These are phyloP conservation scores for Penicillium sp. DNA, from an alignment of 2,329 filamentous ascomycete genomes.

Conservation along the genomic window DNA sequence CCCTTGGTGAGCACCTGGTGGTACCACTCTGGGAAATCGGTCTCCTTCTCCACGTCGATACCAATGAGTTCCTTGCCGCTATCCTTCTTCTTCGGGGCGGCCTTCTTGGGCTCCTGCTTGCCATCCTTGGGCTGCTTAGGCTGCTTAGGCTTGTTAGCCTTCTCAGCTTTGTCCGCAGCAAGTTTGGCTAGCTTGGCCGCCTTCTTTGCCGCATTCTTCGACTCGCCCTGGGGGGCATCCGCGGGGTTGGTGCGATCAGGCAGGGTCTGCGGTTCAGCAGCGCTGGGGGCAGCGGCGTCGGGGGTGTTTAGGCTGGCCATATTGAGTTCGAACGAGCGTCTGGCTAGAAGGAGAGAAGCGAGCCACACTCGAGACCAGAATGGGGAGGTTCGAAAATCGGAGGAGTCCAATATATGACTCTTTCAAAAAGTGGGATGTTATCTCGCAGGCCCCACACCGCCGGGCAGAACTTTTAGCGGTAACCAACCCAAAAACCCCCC, in stretches of 20 bases:
- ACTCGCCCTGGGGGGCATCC: slow-evolving; percentile 35
- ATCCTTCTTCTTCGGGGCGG: slow-evolving; percentile 56
- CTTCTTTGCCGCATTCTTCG: slow-evolving; percentile 53
- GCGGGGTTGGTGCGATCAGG: slow-evolving; percentile 48
- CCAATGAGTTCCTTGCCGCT: slow-evolving; percentile 74
- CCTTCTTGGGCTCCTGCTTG: slow-evolving; percentile 51
- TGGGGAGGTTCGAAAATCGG: slow-evolving; percentile 12
- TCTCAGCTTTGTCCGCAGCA: slow-evolving; percentile 46
- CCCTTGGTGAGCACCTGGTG: slow-evolving; percentile 96
- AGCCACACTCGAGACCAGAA: slow-evolving; percentile 21
- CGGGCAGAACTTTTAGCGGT: slow-evolving; percentile 49
- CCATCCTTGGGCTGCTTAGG: slow-evolving; percentile 26
- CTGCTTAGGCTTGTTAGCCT: slow-evolving; percentile 36
- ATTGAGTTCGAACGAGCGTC: slow-evolving; percentile 22
- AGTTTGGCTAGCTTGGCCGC: slow-evolving; percentile 53
- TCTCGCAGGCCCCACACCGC: slow-evolving; percentile 39
- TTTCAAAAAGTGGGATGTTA: slow-evolving; percentile 46
- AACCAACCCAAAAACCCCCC: slow-evolving; percentile 28
- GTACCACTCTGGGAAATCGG: slow-evolving; percentile 94
- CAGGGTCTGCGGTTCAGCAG: slow-evolving; percentile 37
- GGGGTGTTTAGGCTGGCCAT: slow-evolving; percentile 40
- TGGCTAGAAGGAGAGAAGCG: slow-evolving; percentile 22
- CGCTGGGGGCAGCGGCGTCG: slow-evolving; percentile 30
- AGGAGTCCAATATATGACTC: slow-evolving; percentile 23
- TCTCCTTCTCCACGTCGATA: slow-evolving; percentile 82